Conservation (phyloP, 352 stramenopile genomes). For the Phytopythium cucurbitacearum region DNA sequence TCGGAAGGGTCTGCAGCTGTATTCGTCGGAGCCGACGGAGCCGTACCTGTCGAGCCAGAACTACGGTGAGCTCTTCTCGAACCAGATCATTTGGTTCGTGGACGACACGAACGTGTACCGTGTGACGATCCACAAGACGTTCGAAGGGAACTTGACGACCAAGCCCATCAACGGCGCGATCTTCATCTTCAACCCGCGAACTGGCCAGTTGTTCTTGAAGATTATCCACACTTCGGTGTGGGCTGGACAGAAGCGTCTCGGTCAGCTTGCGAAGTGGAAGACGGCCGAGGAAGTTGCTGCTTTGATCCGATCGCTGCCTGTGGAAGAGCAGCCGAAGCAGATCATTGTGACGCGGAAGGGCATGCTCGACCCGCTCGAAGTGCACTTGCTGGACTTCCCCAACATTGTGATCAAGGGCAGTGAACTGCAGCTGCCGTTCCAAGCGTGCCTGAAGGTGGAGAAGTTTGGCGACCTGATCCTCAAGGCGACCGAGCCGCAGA, state of each 20-base stretch:
- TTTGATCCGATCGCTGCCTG: conserved; percentile 97
- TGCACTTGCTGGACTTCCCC: conserved; percentile 99
- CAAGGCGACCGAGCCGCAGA: conserved; percentile 98
- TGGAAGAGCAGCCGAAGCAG: conserved; percentile 99
- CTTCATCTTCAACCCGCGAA: conserved; percentile 99
- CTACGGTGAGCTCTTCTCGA: conserved; percentile 99
- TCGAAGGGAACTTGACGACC: conserved; percentile 98
- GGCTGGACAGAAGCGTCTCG: conserved; percentile 99
- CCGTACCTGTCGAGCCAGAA: conserved; percentile 99
- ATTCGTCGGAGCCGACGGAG: conserved; percentile 99
- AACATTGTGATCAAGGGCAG: conserved; percentile 99
- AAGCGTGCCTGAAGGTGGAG: conserved; percentile 99
- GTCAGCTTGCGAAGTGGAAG: conserved; percentile 99
- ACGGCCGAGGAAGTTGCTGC: conserved; percentile 99
- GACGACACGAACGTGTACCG: conserved; percentile 99
- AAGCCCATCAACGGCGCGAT: conserved; percentile 99
- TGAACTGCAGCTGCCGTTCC: conserved; percentile 99
- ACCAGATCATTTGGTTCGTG: conserved; percentile 99
- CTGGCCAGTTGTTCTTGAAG: conserved; percentile 99
- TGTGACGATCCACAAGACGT: conserved; percentile 99
- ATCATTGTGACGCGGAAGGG: conserved; percentile 99
- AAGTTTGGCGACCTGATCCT: conserved; percentile 99
- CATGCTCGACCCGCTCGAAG: conserved; percentile 99
- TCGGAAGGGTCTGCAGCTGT: conserved; percentile 99
- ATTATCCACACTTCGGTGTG: conserved; percentile 99